Base-by-base conservation (phyloP, 768 basidiomycete species). In the Trametes elegans region DNA sequence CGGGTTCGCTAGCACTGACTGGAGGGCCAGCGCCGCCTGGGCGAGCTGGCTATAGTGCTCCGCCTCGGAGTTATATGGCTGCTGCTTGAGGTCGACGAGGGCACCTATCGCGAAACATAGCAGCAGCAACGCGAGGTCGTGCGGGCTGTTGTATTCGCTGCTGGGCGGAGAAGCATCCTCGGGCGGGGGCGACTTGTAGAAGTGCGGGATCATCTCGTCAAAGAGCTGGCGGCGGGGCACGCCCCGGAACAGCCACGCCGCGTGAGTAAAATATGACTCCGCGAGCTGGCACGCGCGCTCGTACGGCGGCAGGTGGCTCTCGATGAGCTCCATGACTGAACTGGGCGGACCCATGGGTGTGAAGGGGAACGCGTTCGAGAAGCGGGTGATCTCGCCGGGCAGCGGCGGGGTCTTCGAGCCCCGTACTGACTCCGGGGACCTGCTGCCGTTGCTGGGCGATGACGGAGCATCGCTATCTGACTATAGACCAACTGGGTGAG, bases 1-100 rank as follows among this genome's bases (percentile, higher is more conserved):
- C 9, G 88, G 88, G 60, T 85, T 84, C 70, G 88, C 87, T 36
- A 89, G 68, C 21, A 90, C 80, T 0, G 87, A 76, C 61, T 85
- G 84, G 11, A 88, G 70, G 40, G 79, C 76, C n/a, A 90, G 69
- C 2, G 87, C 84, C 1, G 83, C 84, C 14, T 79, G 72, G 0
- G 85, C 76, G 21, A 89, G 74, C 58, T 88, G 85, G 44, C 86
- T 79, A 49, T 76, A 87, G 55, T 86, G 85, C 55, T 79, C 78
- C 5, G 75, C 76, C 40, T 76, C 74, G 10, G 66, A 59, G 34
- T 65, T 68, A 40, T 69, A 60, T 9, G 67, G 64, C 43, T 69
- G 62, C 21, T 74, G 66, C 14, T 36, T 64, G 26, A 64, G 53
- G 38, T 73, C 68, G 26, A 68, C 57, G 21, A 68, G 66, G 8